Evolutionary conservation across 2,329 filamentous ascomycete species (phyloP), one percentile per base, ranked within the genome.

Genomic region (Aureobasidium lini): DNA sequence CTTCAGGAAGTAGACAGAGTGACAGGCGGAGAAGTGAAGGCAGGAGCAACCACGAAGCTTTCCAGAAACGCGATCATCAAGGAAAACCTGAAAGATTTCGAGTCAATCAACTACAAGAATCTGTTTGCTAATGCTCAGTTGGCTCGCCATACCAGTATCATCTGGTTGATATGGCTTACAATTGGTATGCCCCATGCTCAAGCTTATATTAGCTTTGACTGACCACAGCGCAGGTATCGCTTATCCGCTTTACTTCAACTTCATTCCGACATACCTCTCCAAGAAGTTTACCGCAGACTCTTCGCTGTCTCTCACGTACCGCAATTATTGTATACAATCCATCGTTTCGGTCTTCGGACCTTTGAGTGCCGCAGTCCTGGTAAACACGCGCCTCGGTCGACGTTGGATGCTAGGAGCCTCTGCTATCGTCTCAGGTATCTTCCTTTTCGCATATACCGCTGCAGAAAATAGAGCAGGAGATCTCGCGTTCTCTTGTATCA

Each of bases 391-490:
- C 8, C 31, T 48, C 15, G 46, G 46, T 11, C 46, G 46, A 23
- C 46, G 48, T 16, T 50, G 48, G 48, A 50, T 50, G 48, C 39
- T 39, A 11, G 48, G 48, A 29, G 32, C 48, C 15, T 50, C 48
- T 10, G 32, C 48, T 13, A 50, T 50, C 16, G 48, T 50, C 32
- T 37, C 48, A 4, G 48, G 48, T 6, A 50, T 50, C 10, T 37
- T 50, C 11, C 29, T 50, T 6, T 50, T 50, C 16, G 48, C 48
- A 3, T 50, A 39, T 6, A 50, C 48, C 1, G 34, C 48, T 15
- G 48, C 48, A 29, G 18, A 37, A 9, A 50, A 50, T 13, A 11
- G 11, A 15, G 48, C 48, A 32, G 48, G 48, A 28, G 48, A 50
- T 39, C 48, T 50, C 4, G 48, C 48, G 13, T 50, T 50, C 34